phyloP scores from a whole-genome alignment of 2,329 filamentous ascomycete genomes.

The Fusarium mexicanum region DNA sequence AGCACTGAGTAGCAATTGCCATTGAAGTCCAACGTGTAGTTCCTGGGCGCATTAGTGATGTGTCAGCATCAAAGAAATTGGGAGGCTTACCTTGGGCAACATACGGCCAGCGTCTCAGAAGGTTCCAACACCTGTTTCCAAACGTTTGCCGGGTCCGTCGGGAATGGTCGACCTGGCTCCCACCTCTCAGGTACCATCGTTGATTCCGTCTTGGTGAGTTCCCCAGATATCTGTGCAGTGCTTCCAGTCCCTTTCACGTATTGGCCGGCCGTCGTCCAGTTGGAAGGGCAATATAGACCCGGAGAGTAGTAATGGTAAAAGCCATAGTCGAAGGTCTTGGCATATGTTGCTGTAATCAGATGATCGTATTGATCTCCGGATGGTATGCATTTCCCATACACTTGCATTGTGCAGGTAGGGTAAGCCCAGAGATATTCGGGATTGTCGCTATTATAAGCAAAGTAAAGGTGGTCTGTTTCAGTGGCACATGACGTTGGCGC shows the following conservation, averaged over 20 bases:
- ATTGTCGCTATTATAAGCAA: neutral
- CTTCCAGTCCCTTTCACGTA: neutral
- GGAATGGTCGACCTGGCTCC: neutral
- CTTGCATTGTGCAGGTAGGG: neutral
- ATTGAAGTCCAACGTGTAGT: constrained; percentile 10
- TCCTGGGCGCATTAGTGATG: constrained; percentile 1
- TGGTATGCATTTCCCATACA: neutral
- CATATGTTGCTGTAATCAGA: neutral
- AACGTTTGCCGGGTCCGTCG: neutral
- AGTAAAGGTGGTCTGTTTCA: neutral
- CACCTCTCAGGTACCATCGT: rapidly evolving
- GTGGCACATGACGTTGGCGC: neutral
- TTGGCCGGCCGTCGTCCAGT: neutral
- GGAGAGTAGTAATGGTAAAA: neutral
- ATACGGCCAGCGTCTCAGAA: constrained; percentile 35
- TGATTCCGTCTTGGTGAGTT: neutral
- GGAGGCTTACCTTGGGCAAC: constrained; percentile 34
- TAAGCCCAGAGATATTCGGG: neutral
- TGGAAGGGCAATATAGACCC: neutral
- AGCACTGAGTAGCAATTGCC: constrained; percentile 25
- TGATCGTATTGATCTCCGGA: neutral
- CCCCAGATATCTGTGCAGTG: neutral
- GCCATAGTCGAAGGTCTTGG: neutral
- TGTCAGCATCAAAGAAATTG: no score
- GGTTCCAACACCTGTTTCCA: neutral